phyloP scores from a whole-genome alignment of 2,329 filamentous ascomycete species.

The Apiospora hydei region DNA sequence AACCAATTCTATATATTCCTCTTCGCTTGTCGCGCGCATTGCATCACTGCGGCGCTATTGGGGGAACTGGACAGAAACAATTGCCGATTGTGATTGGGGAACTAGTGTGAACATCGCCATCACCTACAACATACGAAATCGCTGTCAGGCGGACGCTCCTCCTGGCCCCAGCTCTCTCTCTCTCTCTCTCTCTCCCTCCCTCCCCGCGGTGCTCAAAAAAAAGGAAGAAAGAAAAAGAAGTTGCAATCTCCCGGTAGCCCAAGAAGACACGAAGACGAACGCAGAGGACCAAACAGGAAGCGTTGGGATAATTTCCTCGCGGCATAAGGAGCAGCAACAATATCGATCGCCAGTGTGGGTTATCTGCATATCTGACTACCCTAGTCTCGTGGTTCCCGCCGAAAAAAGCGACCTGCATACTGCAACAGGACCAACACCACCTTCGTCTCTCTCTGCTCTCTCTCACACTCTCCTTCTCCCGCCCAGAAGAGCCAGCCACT shows the following conservation, averaged over 20 bases:
- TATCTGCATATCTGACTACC: conserved; percentile 19
- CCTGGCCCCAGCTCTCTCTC: neutral
- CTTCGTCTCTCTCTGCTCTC: neutral
- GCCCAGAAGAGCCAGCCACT: conserved; percentile 17
- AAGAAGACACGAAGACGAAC: neutral
- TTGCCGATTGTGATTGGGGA: neutral
- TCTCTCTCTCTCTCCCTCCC: too few relatives aligned
- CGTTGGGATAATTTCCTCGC: neutral
- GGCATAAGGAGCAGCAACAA: conserved; percentile 12
- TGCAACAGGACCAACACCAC: conserved; percentile 12
- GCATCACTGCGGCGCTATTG: neutral
- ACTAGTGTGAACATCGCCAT: conserved; percentile 9
- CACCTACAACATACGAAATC: neutral
- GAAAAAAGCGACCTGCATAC: conserved; percentile 21
- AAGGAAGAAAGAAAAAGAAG: neutral
- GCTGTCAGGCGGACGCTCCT: neutral
- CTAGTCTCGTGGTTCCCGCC: conserved; percentile 18
- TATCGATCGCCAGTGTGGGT: conserved; percentile 19
- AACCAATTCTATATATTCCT: conserved; percentile 3
- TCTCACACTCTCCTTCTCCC: neutral
- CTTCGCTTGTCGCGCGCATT: conserved; percentile 18
- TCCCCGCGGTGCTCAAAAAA: neutral
- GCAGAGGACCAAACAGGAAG: conserved; percentile 2
- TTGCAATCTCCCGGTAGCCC: conserved; percentile 5
- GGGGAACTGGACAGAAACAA: conserved; percentile 1